phyloP scores from a whole-genome alignment of 371 early-diverging fungal species.

The Apophysomyces trapeziformis region DNA sequence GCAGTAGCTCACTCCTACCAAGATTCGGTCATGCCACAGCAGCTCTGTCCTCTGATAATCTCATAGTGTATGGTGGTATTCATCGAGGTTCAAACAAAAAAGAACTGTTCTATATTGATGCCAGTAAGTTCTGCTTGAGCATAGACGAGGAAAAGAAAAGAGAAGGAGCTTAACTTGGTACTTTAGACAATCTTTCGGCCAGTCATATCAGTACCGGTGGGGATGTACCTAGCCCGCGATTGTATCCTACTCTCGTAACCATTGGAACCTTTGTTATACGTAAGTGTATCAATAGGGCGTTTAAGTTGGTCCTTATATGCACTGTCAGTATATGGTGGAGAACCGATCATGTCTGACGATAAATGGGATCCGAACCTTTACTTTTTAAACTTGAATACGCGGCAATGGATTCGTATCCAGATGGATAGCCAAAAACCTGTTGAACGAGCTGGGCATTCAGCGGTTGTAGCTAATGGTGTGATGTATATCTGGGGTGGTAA shows the following conservation, averaged over 20 bases:
- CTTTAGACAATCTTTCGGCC: slow-evolving; percentile 39
- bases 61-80: slow-evolving; percentile 66
- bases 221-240: slow-evolving; percentile 44
- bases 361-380: slow-evolving; percentile 49
- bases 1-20: slow-evolving; percentile 43
- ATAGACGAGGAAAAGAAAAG: slow-evolving; percentile 29
- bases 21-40: slow-evolving; percentile 66
- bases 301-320: not conserved
- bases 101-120: slow-evolving; percentile 65
- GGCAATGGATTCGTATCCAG: slow-evolving; percentile 57
- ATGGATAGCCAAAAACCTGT: slow-evolving; percentile 63
- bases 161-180: slow-evolving; percentile 6
- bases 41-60: slow-evolving; percentile 49
- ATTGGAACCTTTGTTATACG: slow-evolving; percentile 41
- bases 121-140: slow-evolving; percentile 46
- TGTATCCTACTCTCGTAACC: slow-evolving; percentile 34
- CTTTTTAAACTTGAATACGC: slow-evolving; percentile 43
- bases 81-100: slow-evolving; percentile 48
- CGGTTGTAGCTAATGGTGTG: slow-evolving; percentile 62
- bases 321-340: slow-evolving; percentile 51
- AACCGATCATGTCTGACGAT: slow-evolving; percentile 42
- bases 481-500: slow-evolving; percentile 80
- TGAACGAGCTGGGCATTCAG: slow-evolving; percentile 74
- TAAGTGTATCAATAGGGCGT: slow-evolving; percentile 20
- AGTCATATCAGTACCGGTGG: slow-evolving; percentile 38